Conservation (phyloP, 805 yeast species). For the Zygosaccharomyces lentus region DNA sequence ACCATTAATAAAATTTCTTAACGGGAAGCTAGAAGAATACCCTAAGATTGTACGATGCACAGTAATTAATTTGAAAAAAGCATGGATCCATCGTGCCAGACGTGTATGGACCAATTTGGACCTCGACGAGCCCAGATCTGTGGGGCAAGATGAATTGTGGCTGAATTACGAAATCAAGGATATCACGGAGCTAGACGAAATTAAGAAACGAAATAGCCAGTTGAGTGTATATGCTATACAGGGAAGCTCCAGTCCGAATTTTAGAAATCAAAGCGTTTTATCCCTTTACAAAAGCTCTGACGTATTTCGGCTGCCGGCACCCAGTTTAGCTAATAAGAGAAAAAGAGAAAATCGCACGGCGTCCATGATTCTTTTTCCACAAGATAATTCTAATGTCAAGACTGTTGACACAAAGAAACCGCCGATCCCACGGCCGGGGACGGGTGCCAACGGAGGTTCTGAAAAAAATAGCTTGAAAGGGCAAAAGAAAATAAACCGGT, state of each 20-base stretch:
- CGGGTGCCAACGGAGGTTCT: constrained; percentile 14
- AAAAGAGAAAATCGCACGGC: constrained; percentile 22
- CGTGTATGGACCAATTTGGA: constrained; percentile 28
- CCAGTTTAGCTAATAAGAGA: constrained; percentile 5
- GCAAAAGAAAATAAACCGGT: constrained; percentile 10
- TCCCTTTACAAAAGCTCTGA: constrained; percentile 27
- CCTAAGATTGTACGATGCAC: constrained; percentile 36
- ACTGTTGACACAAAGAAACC: constrained; percentile 2
- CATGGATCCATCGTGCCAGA: constrained; percentile 41
- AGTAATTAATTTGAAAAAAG: constrained; percentile 43
- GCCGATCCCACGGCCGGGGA: constrained; percentile 6
- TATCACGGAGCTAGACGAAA: constrained; percentile 17
- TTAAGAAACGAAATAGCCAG: constrained; percentile 23
- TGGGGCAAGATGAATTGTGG: constrained; percentile 23
- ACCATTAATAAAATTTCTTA: constrained; percentile 41
- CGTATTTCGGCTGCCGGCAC: constrained; percentile 18
- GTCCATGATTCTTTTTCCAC: constrained; percentile 32
- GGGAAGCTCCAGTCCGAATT: constrained; percentile 30
- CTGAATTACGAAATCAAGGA: constrained; percentile 22
- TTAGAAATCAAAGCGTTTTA: constrained; percentile 32
- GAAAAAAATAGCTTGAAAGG: not conserved
- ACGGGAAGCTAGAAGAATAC: constrained; percentile 28
- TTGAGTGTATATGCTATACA: constrained; percentile 31
- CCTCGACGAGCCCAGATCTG: constrained; percentile 17
- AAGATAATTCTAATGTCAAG: constrained; percentile 23